Evolutionary conservation across 768 basidiomycete genomes (phyloP).

Genomic region (Coprinellus micaceus): DNA sequence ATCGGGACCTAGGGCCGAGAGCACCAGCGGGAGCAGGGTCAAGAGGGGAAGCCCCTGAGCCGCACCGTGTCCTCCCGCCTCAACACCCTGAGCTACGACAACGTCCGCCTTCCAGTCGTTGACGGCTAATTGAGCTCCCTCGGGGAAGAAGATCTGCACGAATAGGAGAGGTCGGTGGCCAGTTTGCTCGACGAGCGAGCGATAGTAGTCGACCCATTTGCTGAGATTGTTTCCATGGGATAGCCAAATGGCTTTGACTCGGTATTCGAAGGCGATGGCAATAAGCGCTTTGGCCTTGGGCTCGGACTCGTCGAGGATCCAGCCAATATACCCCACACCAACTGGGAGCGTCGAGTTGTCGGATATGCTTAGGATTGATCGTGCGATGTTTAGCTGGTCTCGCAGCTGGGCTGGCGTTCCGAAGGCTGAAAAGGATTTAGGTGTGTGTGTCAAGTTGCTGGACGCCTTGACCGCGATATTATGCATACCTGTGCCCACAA

Average conservation of each 20-base stretch:
- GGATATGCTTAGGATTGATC: conserved; percentile 34
- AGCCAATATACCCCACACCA: conserved; percentile 74
- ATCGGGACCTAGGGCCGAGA: conserved; percentile 36
- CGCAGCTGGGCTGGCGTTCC: conserved; percentile 37
- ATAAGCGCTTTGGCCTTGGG: conserved; percentile 39
- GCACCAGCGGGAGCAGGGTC: conserved; percentile 54
- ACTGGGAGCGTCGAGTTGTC: conserved; percentile 44
- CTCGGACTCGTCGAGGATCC: conserved; percentile 56
- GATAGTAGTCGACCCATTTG: conserved; percentile 60
- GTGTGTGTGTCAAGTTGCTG: neutral
- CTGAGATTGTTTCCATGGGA: conserved; percentile 60
- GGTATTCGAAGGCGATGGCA: conserved; percentile 46
- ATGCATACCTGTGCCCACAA: conserved; percentile 56
- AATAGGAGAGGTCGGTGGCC: conserved; percentile 41
- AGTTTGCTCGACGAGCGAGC: conserved; percentile 44
- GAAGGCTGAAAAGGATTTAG: neutral
- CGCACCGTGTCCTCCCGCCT: conserved; percentile 78
- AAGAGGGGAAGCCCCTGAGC: conserved; percentile 54
- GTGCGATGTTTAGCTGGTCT: conserved; percentile 53
- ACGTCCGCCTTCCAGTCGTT: conserved; percentile 70
- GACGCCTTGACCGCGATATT: neutral
- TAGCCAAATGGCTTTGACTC: conserved; percentile 70
- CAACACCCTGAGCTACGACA: conserved; percentile 79
- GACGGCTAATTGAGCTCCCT: conserved; percentile 57
- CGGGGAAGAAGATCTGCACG: conserved; percentile 57